Evolutionary conservation across 768 basidiomycete species (phyloP).

Genomic region (Tephrocybe sp.): DNA sequence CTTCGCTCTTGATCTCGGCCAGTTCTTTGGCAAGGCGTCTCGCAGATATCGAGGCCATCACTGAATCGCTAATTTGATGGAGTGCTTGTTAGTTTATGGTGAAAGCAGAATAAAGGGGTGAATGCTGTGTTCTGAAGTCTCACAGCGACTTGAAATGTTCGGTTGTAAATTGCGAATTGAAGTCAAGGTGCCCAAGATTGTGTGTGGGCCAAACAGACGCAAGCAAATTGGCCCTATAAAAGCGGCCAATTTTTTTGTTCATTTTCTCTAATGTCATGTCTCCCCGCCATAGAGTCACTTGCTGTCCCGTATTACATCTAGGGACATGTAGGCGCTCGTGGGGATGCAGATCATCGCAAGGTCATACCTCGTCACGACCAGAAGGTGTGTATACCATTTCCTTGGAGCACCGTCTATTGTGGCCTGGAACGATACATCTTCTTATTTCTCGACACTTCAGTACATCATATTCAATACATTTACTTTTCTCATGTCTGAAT

Average conservation of each 20-base stretch:
- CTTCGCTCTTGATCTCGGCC: conserved; percentile 59
- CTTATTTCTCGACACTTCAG: not conserved
- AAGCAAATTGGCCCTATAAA: conserved; percentile 25
- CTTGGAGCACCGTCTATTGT: conserved; percentile 22
- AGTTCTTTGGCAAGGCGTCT: conserved; percentile 72
- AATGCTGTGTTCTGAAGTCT: not conserved
- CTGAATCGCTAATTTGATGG: conserved; percentile 1
- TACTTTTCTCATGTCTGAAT: not conserved
- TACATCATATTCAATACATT: conserved; percentile 9
- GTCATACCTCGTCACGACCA: conserved; percentile 23
- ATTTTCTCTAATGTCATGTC: conserved; percentile 35
- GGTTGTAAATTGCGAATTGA: not conserved
- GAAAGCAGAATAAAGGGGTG: not conserved
- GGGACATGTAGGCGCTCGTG: conserved; percentile 65
- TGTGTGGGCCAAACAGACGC: conserved; percentile 11
- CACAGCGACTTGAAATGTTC: no score
- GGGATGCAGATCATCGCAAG: conserved; percentile 51
- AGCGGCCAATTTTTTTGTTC: conserved; percentile 7
- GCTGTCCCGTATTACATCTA: conserved; percentile 37
- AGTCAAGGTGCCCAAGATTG: not conserved
- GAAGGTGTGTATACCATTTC: conserved; percentile 20
- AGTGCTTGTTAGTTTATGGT: not conserved
- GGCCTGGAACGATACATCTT: conserved; percentile 28
- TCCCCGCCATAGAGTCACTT: conserved; percentile 76
- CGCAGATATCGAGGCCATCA: conserved; percentile 62